Base-by-base conservation (phyloP, 1,284 basidiomycete genomes). In the Sphaerobolus stellatus region DNA sequence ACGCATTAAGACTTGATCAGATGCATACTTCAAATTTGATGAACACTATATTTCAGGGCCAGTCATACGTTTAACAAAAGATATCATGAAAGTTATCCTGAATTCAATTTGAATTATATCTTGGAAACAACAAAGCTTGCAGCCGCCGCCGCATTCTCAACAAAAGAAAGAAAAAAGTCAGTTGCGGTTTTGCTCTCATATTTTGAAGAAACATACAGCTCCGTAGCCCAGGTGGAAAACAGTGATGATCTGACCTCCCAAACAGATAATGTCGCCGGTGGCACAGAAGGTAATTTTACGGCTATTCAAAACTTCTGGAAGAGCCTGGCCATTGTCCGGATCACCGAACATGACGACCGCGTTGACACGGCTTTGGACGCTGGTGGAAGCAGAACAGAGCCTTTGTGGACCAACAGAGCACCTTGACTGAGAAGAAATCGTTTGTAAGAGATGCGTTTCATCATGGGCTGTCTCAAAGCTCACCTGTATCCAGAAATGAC, bases 371-470 rank as follows among this genome's bases (percentile, higher is more conserved):
- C 30, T 27, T 7, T 45, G 53, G 3, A 52, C 43, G 6, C 18
- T 46, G 16, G 47, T n/a, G 22, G 47, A 34, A 61, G 43, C 5
- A 54, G 55, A 28, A 27, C 18, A 30, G 60, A 34, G 5, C 48
- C 58, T 29, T 57, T 50, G 59, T 61, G 60, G 4, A 59, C 59
- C 41, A 61, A 57, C 14, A 56, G 40, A 9, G 60, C 54, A 20
- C 60, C 60, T 59, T 61, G 60, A 22, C 41, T 43, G n/a, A n/a
- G n/a, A n/a, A n/a, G n/a, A n/a, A n/a, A n/a, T n/a, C n/a, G n/a
- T n/a, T n/a, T n/a, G n/a, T n/a, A n/a, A n/a, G n/a, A n/a, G n/a
- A n/a, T n/a, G n/a, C n/a, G n/a, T n/a, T n/a, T n/a, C n/a, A n/a
- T n/a, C n/a, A n/a, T n/a, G n/a, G n/a, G n/a, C n/a, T n/a, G n/a